Percentiles rank a stretch among this genome's conserved stretches.
These are phyloP conservation scores for Russula sp. DNA, from an alignment of 768 basidiomycete species.

Conservation along the genomic window DNA sequence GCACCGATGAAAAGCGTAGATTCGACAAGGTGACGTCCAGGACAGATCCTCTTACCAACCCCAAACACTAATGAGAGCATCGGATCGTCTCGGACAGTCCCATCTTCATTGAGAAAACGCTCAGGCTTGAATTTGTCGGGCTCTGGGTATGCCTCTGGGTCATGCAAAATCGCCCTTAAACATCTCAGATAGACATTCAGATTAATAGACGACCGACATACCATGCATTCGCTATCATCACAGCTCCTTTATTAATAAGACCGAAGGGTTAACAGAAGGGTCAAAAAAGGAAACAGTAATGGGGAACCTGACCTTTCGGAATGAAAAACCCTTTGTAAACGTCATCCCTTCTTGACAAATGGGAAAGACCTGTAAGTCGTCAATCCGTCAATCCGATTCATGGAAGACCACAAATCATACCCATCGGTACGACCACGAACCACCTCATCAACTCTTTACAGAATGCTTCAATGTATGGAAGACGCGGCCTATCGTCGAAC, in stretches of 20 bases:
- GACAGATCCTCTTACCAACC: conserved; percentile 28
- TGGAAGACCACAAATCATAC: background rate
- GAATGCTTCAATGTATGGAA: background rate
- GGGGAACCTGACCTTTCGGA: conserved; percentile 13
- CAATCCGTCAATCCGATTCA: background rate
- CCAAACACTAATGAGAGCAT: conserved; percentile 10
- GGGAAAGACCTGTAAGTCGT: background rate
- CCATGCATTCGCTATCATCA: conserved; percentile 16
- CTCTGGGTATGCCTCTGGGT: conserved; percentile 22
- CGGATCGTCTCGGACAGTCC: conserved; percentile 18
- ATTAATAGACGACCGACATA: background rate
- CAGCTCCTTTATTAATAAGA: conserved; percentile 6
- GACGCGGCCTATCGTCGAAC: conserved; percentile 30
- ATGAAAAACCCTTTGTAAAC: conserved; percentile 16
- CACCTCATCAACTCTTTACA: conserved; percentile 1
- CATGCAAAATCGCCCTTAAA: conserved; percentile 22
- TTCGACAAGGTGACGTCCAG: conserved; percentile 31
- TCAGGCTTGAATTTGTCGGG: conserved; percentile 27
- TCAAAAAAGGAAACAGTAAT: too few relatives aligned
- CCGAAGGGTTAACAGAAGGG: too few relatives aligned
- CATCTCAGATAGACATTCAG: background rate
- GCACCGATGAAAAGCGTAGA: conserved; percentile 25
- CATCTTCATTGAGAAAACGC: conserved; percentile 26
- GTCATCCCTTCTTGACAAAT: conserved; percentile 11
- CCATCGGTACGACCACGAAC: background rate